These are phyloP conservation scores for Starmera stellimalicola DNA, from an alignment of 1,139 yeast species.

Conservation along the genomic window DNA sequence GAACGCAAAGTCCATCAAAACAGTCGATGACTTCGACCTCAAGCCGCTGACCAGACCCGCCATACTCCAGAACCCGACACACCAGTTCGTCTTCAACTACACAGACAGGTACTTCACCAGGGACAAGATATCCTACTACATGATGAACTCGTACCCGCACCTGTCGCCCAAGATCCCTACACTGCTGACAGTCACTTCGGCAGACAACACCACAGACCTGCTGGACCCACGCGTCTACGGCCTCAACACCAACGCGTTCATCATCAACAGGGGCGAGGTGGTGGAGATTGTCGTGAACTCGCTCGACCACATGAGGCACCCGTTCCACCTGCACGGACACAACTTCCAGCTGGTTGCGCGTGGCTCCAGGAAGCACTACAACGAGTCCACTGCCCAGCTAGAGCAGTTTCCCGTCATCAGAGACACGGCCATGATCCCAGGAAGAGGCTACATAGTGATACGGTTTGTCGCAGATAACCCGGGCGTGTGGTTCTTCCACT, in stretches of 20 bases:
- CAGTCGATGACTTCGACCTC: constrained; percentile 33
- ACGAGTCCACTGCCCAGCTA: constrained; percentile 31
- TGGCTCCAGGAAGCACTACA: constrained; percentile 36
- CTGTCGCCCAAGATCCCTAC: constrained; percentile 38
- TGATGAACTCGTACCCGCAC: constrained; percentile 42
- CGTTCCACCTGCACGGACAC: constrained; percentile 92
- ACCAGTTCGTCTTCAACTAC: constrained; percentile 38
- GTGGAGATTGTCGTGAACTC: constrained; percentile 69
- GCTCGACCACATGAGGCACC: constrained; percentile 76
- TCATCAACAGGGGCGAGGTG: constrained; percentile 41
- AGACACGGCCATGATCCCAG: constrained; percentile 55
- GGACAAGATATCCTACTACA: constrained; percentile 35
- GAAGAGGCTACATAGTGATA: constrained; percentile 46
- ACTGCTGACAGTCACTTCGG: constrained; percentile 26
- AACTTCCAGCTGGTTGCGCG: constrained; percentile 63
- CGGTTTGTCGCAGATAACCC: constrained; percentile 63
- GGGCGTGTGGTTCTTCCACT: constrained; percentile 76
- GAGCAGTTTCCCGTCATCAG: constrained; percentile 52
- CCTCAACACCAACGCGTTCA: constrained; percentile 40
- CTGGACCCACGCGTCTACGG: constrained; percentile 34
- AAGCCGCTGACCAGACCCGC: constrained; percentile 25
- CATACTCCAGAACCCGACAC: constrained; percentile 38
- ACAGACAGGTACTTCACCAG: constrained; percentile 32
- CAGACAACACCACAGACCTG: constrained; percentile 6
- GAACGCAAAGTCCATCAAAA: constrained; percentile 12